Conservation (phyloP, 1,284 basidiomycete species). For the Xerocomus minutiporus region DNA sequence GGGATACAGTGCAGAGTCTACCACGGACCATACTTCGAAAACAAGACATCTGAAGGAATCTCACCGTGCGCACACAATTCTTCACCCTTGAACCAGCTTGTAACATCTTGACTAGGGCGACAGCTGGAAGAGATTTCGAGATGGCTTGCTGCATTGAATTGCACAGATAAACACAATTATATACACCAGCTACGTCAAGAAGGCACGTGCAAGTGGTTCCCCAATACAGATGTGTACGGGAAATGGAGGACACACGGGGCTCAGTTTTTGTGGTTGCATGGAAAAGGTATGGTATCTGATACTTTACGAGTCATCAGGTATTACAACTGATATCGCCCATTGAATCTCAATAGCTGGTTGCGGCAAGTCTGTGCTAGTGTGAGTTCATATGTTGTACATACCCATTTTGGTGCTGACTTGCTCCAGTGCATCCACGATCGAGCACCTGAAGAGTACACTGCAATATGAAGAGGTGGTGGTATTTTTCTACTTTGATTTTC, state of each 20-base stretch:
- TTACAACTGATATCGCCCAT: background rate
- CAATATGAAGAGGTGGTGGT: background rate
- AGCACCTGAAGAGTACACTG: background rate
- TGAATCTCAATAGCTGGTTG: background rate
- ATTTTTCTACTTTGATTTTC: background rate
- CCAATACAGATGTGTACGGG: background rate
- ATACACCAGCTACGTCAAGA: background rate
- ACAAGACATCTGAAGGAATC: background rate
- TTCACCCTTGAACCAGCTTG: background rate
- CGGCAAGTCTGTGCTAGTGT: background rate
- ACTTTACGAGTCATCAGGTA: background rate
- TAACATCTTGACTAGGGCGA: background rate
- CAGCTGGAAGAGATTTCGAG: background rate
- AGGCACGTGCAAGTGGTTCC: background rate
- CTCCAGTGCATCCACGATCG: background rate
- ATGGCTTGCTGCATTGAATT: background rate
- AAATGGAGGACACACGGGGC: background rate
- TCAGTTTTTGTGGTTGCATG: background rate
- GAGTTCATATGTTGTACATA: background rate
- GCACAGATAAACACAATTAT: background rate
- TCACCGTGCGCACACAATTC: background rate
- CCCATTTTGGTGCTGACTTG: background rate
- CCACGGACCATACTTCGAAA: background rate
- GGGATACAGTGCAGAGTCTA: too few species aligned
- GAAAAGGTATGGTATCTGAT: background rate